These are phyloP conservation scores for Calonectria pseudoturangicola DNA, from an alignment of 2,329 filamentous ascomycete genomes.

Conservation along the genomic window DNA sequence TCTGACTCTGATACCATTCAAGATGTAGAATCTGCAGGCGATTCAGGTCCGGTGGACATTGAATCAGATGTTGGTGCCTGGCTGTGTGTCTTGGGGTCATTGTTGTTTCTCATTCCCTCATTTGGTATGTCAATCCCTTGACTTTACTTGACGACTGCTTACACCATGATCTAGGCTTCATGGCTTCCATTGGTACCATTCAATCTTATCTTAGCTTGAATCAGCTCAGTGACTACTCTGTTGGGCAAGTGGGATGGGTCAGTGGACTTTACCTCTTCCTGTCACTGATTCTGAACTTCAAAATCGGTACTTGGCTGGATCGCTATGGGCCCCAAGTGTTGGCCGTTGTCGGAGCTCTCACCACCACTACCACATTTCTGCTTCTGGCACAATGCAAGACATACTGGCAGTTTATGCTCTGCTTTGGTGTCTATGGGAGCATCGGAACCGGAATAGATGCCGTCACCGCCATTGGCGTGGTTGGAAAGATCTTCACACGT, in stretches of 20 bases:
- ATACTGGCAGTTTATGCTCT: slow-evolving; percentile 69
- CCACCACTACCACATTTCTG: slow-evolving; percentile 62
- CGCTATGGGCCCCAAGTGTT: slow-evolving; percentile 64
- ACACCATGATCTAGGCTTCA: slow-evolving; percentile 59
- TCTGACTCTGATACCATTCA: slow-evolving; percentile 20
- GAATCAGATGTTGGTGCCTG: slow-evolving; percentile 40
- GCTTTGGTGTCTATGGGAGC: slow-evolving; percentile 64
- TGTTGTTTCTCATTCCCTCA: slow-evolving; percentile 42
- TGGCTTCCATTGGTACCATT: slow-evolving; percentile 66
- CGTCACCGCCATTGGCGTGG: slow-evolving; percentile 55
- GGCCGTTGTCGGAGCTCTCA: slow-evolving; percentile 58
- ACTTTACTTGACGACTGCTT: neutral
- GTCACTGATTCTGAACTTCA: slow-evolving; percentile 65
- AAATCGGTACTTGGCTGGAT: slow-evolving; percentile 68
- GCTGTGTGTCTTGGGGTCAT: slow-evolving; percentile 42
- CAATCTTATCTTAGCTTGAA: slow-evolving; percentile 66
- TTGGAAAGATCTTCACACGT: slow-evolving; percentile 52
- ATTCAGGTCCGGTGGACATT: slow-evolving; percentile 6
- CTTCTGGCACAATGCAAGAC: slow-evolving; percentile 65
- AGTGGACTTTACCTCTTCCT: slow-evolving; percentile 65
- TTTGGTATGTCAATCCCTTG: slow-evolving; percentile 3
- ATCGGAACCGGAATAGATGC: slow-evolving; percentile 61
- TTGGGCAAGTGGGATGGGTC: slow-evolving; percentile 68
- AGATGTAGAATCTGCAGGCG: slow-evolving; percentile 32
- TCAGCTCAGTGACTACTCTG: slow-evolving; percentile 63